Percentiles rank a stretch among this genome's conserved stretches.
Conservation (phyloP, 2,329 filamentous ascomycete species). For the Chaetomium strumarium region DNA sequence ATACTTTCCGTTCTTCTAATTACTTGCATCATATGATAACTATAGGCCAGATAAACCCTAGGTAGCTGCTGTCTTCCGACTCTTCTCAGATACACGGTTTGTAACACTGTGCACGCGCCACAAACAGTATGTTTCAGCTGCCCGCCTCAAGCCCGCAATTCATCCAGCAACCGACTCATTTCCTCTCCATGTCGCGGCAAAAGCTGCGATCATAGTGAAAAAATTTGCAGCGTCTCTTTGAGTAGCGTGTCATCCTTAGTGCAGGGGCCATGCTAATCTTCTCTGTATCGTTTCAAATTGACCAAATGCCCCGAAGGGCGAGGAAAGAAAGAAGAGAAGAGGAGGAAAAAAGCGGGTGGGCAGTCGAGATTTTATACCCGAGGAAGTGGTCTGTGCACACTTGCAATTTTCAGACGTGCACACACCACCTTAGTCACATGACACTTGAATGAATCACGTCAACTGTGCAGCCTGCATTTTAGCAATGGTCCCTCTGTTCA, state of each 20-base stretch:
- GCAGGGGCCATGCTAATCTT: slow-evolving; percentile 79
- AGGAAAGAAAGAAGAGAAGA: slow-evolving; percentile 22
- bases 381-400: slow-evolving; percentile 18
- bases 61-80: too few species aligned
- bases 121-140: too few species aligned
- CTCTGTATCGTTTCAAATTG: slow-evolving; percentile 47
- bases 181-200: slow-evolving; percentile 24
- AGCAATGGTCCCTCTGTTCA: too few species aligned
- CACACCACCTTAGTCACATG: too few species aligned
- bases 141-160: too few species aligned
- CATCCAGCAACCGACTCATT: background rate
- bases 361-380: slow-evolving; percentile 10
- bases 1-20: too few species aligned
- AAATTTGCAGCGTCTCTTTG: slow-evolving; percentile 66
- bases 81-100: too few species aligned
- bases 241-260: slow-evolving; percentile 89
- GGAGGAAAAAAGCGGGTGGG: slow-evolving; percentile 11
- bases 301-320: slow-evolving; percentile 27
- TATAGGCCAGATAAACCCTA: too few species aligned
- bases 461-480: too few species aligned
- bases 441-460: too few species aligned
- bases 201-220: slow-evolving; percentile 36
- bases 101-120: too few species aligned
- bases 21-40: too few species aligned
- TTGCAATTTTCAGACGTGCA: slow-evolving; percentile 8